These are phyloP conservation scores for Primulina huaijiensis DNA, from an alignment of 257 asterid genomes.

Conservation along the genomic window DNA sequence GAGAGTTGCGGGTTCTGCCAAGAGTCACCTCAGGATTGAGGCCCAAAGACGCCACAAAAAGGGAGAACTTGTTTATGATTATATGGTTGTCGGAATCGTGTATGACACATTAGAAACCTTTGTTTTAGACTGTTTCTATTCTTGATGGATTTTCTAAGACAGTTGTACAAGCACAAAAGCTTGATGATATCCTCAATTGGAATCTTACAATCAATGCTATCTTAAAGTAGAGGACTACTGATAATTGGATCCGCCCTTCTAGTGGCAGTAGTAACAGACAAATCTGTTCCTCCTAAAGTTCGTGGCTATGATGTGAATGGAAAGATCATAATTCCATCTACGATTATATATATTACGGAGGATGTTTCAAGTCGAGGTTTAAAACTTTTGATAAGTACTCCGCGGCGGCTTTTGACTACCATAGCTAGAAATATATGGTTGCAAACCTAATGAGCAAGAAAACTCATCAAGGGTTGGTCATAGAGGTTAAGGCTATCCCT, in stretches of 20 bases:
- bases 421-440: not conserved
- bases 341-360: not conserved
- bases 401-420: not conserved
- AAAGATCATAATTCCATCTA: not conserved
- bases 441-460: not conserved
- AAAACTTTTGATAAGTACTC: not conserved
- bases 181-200: not conserved
- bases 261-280: not conserved
- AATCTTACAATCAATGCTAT: not conserved
- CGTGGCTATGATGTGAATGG: not conserved
- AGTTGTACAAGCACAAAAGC: not conserved
- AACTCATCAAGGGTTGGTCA: not conserved
- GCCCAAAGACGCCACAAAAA: no score
- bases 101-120: not conserved
- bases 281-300: not conserved
- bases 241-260: not conserved
- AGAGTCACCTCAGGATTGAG: no score
- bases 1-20: no score
- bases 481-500: not conserved
- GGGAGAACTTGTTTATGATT: no score
- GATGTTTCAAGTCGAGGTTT: not conserved
- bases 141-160: not conserved
- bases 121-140: no score
- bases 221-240: not conserved
- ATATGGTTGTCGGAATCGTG: no score